Base-by-base conservation (phyloP, 1,284 basidiomycete genomes). In the Grifola frondosa region DNA sequence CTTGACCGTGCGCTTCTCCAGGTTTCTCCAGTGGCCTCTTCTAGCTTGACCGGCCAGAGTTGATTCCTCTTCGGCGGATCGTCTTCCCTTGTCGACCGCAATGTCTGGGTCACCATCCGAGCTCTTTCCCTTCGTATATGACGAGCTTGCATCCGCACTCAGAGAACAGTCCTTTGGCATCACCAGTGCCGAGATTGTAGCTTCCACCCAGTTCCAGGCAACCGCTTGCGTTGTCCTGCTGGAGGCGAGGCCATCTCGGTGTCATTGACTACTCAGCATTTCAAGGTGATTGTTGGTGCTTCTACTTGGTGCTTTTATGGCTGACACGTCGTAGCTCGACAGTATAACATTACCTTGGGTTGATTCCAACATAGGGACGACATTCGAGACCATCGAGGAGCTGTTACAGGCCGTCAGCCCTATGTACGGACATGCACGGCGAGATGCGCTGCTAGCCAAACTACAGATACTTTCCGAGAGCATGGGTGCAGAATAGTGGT, bases 81-180 rank as follows among this genome's bases (percentile, higher is more conserved):
- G n/a, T n/a, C n/a, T n/a, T n/a, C n/a, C n/a, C n/a, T n/a, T n/a
- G n/a, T n/a, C n/a, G n/a, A n/a, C n/a, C n/a, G n/a, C n/a, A n/a
- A n/a, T n/a, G n/a, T n/a, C n/a, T n/a, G n/a, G n/a, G n/a, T n/a
- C n/a, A n/a, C n/a, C n/a, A 19, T 45, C 48, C 7, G 30, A 42
- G n/a, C 46, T 44, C 9, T 37, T 32, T 50, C 25, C 56, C 53
- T 84, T 85, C 61, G 77, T 69, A 52, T 54, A 67, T 43, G 58
- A 68, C 39, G 84, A 87, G 57, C 68, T 87, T 22, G 64, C 61
- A 17, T 65, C 67, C 30, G 74, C 78, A 19, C 70, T 87, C 35
- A 60, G 62, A 16, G 84, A 86, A 54, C 78, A 85, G 50, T 64
- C 69, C 6, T 81, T 77, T 53, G 77, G 75, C n/a, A 70, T 87